Percentiles rank a stretch among this genome's conserved stretches.
Conservation (phyloP, 2,329 filamentous ascomycete species). For the Coccinonectria pachysandricola region DNA sequence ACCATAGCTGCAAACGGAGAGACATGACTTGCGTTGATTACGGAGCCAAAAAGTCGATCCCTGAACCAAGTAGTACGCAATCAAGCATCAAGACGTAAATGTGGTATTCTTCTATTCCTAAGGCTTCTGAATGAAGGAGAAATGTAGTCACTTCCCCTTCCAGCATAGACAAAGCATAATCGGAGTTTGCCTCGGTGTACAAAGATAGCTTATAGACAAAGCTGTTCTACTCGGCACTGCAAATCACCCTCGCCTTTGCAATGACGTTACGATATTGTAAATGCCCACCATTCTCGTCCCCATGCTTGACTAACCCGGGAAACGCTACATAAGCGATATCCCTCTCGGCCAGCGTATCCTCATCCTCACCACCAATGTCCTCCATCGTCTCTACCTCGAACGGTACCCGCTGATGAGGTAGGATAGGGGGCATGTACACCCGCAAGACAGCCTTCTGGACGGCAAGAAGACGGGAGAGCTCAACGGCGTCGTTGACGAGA, state of each 20-base stretch:
- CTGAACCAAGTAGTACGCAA: too few species aligned
- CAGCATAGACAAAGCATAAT: background rate
- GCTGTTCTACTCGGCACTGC: constrained; percentile 37
- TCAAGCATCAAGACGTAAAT: too few species aligned
- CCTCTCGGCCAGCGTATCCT: constrained; percentile 39
- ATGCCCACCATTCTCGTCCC: constrained; percentile 53
- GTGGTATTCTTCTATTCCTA: too few species aligned
- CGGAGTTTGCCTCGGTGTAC: constrained; percentile 1
- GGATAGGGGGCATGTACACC: constrained; percentile 43
- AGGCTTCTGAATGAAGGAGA: background rate
- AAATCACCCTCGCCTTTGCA: constrained; percentile 55
- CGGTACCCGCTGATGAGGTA: constrained; percentile 40
- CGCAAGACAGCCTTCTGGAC: constrained; percentile 50
- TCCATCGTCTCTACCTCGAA: constrained; percentile 56
- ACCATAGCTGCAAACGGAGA: too few species aligned
- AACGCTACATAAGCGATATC: constrained; percentile 54
- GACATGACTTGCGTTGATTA: too few species aligned
- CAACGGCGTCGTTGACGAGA: constrained; percentile 42
- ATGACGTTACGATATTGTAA: constrained; percentile 53
- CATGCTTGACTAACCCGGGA: constrained; percentile 53
- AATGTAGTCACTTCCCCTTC: background rate
- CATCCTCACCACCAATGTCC: constrained; percentile 53
- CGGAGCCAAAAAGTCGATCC: too few species aligned
- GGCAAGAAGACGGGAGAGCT: constrained; percentile 44
- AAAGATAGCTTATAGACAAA: too few species aligned